phyloP scores from a whole-genome alignment of 768 basidiomycete species.

The Mycena kentingensis region DNA sequence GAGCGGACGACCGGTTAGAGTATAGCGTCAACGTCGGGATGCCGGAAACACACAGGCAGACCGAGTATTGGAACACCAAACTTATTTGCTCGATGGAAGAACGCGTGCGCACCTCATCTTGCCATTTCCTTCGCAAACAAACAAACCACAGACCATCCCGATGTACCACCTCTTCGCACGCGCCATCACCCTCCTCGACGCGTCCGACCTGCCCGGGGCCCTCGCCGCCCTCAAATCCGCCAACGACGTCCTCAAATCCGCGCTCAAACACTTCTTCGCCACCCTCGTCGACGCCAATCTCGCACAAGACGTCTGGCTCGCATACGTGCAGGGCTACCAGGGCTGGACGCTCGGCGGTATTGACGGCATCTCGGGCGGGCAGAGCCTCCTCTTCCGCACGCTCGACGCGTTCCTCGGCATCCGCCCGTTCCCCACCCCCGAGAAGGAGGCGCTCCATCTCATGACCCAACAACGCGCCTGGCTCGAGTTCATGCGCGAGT shows the following conservation, averaged over 20 bases:
- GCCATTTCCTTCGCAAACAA: neutral
- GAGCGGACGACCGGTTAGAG: slow-evolving; percentile 17
- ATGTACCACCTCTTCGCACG: slow-evolving; percentile 21
- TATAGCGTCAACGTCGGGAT: slow-evolving; percentile 26
- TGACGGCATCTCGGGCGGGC: slow-evolving; percentile 23
- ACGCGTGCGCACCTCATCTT: slow-evolving; percentile 3
- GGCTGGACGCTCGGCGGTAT: slow-evolving; percentile 23
- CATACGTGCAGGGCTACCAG: slow-evolving; percentile 23
- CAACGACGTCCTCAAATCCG: slow-evolving; percentile 14
- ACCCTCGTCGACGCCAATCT: slow-evolving; percentile 13
- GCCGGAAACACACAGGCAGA: slow-evolving; percentile 15
- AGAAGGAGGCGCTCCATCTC: slow-evolving; percentile 20
- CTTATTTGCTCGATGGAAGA: slow-evolving; percentile 18
- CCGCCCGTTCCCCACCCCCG: slow-evolving; percentile 15
- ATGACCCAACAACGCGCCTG: slow-evolving; percentile 13
- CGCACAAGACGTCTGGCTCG: slow-evolving; percentile 12
- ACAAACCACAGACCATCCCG: slow-evolving; percentile 6
- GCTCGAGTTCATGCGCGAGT: slow-evolving; percentile 21
- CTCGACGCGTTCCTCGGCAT: slow-evolving; percentile 24
- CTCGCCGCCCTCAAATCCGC: slow-evolving; percentile 14
- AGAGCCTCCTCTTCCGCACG: slow-evolving; percentile 20
- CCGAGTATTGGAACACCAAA: slow-evolving; percentile 24
- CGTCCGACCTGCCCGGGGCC: slow-evolving; percentile 10
- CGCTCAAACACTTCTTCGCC: slow-evolving; percentile 19
- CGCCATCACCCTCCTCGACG: slow-evolving; percentile 8